These are phyloP conservation scores for Penicillium rolfsii DNA, from an alignment of 2,329 filamentous ascomycete species.

Conservation along the genomic window DNA sequence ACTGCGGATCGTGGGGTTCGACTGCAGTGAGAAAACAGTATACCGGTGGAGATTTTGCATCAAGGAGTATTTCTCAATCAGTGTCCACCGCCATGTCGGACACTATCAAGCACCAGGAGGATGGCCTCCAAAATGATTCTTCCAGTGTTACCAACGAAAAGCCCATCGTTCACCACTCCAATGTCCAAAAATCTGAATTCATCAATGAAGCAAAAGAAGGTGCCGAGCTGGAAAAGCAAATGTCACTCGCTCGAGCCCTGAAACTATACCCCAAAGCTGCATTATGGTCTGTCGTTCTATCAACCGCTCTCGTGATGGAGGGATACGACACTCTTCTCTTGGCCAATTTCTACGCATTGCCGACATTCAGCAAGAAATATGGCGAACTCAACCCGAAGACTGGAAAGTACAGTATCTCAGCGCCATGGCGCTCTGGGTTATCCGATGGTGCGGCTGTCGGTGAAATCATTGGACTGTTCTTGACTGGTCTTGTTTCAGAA, in stretches of 20 bases:
- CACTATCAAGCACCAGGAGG: neutral
- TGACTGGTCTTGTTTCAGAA: neutral
- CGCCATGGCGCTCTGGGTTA: neutral
- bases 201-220: neutral
- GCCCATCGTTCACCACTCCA: neutral
- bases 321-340: neutral
- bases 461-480: neutral
- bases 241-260: neutral
- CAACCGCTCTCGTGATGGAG: neutral
- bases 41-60: neutral
- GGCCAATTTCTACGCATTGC: neutral
- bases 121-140: neutral
- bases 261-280: neutral
- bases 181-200: neutral
- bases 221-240: neutral
- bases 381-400: neutral
- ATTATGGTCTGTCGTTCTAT: neutral
- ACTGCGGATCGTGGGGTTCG: neutral
- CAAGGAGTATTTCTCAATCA: neutral
- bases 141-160: neutral
- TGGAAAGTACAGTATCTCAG: neutral
- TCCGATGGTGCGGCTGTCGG: neutral
- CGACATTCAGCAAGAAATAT: neutral
- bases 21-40: neutral
- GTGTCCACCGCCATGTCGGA: neutral